Evolutionary conservation across 2,329 filamentous ascomycete genomes (phyloP).

Genomic region (Lecanoromycetidae sp.): DNA sequence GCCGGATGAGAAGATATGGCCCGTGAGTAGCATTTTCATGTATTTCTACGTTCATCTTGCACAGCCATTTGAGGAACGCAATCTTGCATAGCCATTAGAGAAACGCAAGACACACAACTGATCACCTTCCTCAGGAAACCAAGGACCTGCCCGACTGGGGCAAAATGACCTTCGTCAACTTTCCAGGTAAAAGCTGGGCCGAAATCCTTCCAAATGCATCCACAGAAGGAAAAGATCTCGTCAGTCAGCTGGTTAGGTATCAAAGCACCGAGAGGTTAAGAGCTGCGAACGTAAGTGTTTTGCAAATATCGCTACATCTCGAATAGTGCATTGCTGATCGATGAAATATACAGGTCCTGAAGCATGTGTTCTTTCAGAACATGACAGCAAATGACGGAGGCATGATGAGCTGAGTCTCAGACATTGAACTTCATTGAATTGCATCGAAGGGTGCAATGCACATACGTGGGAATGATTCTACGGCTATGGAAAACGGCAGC

Average conservation of each 20-base stretch:
- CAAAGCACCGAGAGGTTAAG: constrained; percentile 55
- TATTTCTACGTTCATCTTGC: no score
- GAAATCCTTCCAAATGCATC: constrained; percentile 47
- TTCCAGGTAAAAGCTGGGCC: constrained; percentile 56
- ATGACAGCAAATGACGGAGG: background rate
- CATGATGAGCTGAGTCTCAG: no score
- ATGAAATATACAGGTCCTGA: constrained; percentile 24
- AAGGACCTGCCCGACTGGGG: constrained; percentile 69
- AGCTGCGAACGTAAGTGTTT: constrained; percentile 43
- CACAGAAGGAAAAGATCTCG: constrained; percentile 43
- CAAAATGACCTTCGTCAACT: constrained; percentile 67
- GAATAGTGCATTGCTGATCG: background rate
- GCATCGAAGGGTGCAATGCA: no score
- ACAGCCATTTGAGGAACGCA: no score
- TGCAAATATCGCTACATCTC: background rate
- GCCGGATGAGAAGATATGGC: constrained; percentile 69
- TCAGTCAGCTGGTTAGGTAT: constrained; percentile 58
- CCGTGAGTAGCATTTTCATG: constrained; percentile 38
- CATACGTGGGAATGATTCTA: no score
- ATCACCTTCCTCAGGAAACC: constrained; percentile 41
- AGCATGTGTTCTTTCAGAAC: constrained; percentile 20
- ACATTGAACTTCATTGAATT: no score
- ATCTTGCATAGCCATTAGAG: no score
- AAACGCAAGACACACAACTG: background rate
- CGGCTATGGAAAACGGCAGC: background rate